These are phyloP conservation scores for Trichomonascaceae sp. DNA, from an alignment of 1,139 yeast species.

Conservation along the genomic window DNA sequence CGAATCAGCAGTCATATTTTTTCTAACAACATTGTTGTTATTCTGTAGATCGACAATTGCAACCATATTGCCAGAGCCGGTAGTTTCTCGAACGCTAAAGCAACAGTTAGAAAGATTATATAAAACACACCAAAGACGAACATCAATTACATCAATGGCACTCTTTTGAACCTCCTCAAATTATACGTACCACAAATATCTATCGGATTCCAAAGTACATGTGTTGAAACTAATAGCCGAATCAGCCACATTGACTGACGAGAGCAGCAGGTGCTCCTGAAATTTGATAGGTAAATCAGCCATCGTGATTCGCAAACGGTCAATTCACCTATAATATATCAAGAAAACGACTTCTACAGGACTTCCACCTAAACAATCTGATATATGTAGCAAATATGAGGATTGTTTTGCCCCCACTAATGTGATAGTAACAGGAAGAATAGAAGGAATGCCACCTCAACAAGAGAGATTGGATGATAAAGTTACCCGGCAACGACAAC, in stretches of 20 bases:
- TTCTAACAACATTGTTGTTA: conserved; percentile 68
- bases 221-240: conserved; percentile 86
- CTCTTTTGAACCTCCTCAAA: neutral
- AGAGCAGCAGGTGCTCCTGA: conserved; percentile 86
- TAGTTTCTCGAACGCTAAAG: conserved; percentile 69
- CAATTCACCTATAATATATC: neutral
- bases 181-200: conserved; percentile 50
- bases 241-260: conserved; percentile 77
- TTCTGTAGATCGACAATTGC: conserved; percentile 84
- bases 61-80: conserved; percentile 70
- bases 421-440: neutral
- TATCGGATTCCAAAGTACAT: conserved; percentile 90
- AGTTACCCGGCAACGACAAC: neutral
- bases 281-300: conserved; percentile 90
- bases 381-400: neutral
- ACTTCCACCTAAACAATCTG: neutral
- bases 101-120: conserved; percentile 1
- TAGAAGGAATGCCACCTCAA: neutral
- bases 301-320: neutral
- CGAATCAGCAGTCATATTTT: conserved; percentile 95
- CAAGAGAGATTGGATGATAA: neutral
- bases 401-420: neutral
- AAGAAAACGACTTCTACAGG: neutral
- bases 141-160: neutral
- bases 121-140: neutral